Conservation (phyloP, 495 filamentous ascomycete genomes). For the Penicillium argentinense region DNA sequence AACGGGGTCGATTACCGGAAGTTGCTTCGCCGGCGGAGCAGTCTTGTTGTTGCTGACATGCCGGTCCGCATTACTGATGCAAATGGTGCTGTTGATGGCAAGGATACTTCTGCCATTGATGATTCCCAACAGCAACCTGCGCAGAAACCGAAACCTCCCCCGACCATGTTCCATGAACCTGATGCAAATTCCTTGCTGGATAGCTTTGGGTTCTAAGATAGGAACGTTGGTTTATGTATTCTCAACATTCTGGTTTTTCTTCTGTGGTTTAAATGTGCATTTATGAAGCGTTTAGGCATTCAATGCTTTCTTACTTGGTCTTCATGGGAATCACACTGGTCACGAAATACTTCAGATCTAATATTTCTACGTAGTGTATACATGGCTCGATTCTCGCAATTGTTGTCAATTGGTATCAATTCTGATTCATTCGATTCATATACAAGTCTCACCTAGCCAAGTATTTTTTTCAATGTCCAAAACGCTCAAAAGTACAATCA, state of each 20-base stretch:
- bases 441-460: background rate
- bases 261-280: conserved; percentile 3
- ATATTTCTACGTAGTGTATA: no score
- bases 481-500: conserved; percentile 4
- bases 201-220: conserved; percentile 67
- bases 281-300: conserved; percentile 10
- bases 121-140: conserved; percentile 27
- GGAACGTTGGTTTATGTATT: conserved; percentile 2
- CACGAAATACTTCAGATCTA: no score
- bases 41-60: conserved; percentile 79
- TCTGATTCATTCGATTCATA: conserved; percentile 12
- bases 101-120: conserved; percentile 3
- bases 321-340: no score
- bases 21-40: conserved; percentile 69
- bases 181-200: conserved; percentile 79
- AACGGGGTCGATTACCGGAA: conserved; percentile 60
- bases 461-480: conserved; percentile 2
- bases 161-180: conserved; percentile 87
- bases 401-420: conserved; percentile 6
- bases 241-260: conserved; percentile 2
- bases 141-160: conserved; percentile 59
- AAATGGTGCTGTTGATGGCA: conserved; percentile 27
- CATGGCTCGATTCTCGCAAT: no score
- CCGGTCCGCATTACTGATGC: conserved; percentile 37
- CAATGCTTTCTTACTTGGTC: background rate